These are phyloP conservation scores for Aspergillus fijiensis DNA, from an alignment of 2,329 filamentous ascomycete genomes.

Conservation along the genomic window DNA sequence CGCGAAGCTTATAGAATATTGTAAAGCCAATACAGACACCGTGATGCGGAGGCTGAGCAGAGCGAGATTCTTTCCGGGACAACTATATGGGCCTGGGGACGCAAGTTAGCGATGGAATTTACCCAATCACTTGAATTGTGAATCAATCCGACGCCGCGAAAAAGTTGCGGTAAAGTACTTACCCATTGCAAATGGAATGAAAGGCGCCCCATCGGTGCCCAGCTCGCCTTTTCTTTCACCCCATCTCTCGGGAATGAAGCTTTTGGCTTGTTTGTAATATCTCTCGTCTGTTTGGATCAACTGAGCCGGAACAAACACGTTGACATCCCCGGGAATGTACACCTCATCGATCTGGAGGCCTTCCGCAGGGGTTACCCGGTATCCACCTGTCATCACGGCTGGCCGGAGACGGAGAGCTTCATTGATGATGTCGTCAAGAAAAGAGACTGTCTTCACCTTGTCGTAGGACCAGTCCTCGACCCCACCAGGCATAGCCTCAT, in stretches of 20 bases:
- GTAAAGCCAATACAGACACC: constrained; percentile 19
- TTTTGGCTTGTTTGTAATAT: constrained; percentile 18
- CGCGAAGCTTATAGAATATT: constrained; percentile 23
- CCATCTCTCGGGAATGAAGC: constrained; percentile 37
- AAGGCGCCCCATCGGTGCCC: constrained; percentile 24
- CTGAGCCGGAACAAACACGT: constrained; percentile 23
- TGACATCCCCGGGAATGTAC: constrained; percentile 22
- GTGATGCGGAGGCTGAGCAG: constrained; percentile 32
- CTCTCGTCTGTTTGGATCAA: constrained; percentile 28
- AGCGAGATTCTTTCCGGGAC: constrained; percentile 32
- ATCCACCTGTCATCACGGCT: constrained; percentile 2
- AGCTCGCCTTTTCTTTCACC: constrained; percentile 20
- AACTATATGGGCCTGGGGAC: constrained; percentile 27
- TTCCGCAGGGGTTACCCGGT: constrained; percentile 5
- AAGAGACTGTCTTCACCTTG: neutral
- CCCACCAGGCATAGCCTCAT: no score
- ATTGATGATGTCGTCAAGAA: constrained; percentile 24
- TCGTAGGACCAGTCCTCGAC: constrained; percentile 6
- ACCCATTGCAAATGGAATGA: constrained; percentile 27
- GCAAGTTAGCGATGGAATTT: neutral
- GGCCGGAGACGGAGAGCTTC: constrained; percentile 12
- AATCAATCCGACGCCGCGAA: neutral
- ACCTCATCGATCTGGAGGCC: constrained; percentile 8
- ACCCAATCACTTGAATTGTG: neutral
- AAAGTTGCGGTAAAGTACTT: constrained; percentile 8